Evolutionary conservation across 352 stramenopile genomes (phyloP).

Genomic region (Aphanomyces invadans): DNA sequence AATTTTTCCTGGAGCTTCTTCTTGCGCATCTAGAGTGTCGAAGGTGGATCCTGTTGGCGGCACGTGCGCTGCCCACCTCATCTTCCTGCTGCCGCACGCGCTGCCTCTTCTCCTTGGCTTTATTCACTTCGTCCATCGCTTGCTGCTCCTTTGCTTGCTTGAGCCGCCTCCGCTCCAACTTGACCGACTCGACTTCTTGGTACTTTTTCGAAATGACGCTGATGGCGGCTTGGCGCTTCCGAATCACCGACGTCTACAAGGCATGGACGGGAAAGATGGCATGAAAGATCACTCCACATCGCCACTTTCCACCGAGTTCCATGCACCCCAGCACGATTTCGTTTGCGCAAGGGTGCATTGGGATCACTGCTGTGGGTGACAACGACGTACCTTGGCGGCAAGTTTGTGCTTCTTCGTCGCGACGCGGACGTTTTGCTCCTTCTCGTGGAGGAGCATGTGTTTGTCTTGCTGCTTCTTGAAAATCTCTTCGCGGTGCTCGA

Average conservation of each 20-base stretch:
- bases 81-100: constrained; percentile 50
- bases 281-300: too few species aligned
- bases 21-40: constrained; percentile 46
- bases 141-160: constrained; percentile 52
- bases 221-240: constrained; percentile 66
- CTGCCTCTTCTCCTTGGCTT: constrained; percentile 47
- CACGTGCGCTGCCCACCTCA: constrained; percentile 41
- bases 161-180: constrained; percentile 52
- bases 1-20: constrained; percentile 37
- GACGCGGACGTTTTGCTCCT: constrained; percentile 37
- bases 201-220: constrained; percentile 68
- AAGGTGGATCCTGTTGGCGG: constrained; percentile 43
- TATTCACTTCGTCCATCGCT: constrained; percentile 44
- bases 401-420: constrained; percentile 48
- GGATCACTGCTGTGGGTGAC: too few species aligned
- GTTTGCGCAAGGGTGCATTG: too few species aligned
- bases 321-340: too few species aligned
- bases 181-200: constrained; percentile 69
- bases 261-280: background rate
- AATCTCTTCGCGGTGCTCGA: constrained; percentile 49
- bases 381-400: constrained; percentile 54
- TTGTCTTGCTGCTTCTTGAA: constrained; percentile 44
- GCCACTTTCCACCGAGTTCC: too few species aligned
- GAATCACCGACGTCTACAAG: constrained; percentile 44
- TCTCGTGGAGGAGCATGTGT: constrained; percentile 34